Base-by-base conservation (phyloP, 2,329 filamentous ascomycete genomes). In the Aspergillus sp. region DNA sequence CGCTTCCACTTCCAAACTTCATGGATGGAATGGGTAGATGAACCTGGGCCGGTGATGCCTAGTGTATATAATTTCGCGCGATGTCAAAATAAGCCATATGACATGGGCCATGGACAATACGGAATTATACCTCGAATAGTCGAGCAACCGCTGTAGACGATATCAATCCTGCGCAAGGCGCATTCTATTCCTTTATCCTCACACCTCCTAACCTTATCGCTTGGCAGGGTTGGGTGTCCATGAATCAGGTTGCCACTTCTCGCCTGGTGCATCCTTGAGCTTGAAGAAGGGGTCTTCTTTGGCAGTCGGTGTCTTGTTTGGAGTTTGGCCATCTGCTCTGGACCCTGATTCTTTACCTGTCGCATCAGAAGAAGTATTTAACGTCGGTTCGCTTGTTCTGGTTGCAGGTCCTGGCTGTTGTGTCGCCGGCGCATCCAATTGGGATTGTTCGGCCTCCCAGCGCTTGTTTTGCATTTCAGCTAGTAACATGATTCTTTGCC, bases 241-340 rank as follows among this genome's bases (percentile, higher is more conserved):
- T 3, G 84, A 75, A 48, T 83, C 69, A 0, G 88, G 88, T 71
- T 89, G 85, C 86, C 86, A 90, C n/a, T 75, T 78, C 69, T 90
- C 86, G 54, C 86, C 80, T 0, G 86, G 84, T 2, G 56, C 80
- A n/a, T 76, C 77, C n/a, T 72, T 77, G 1, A 80, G 78, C 62
- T 78, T 80, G 31, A 82, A 82, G 86, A 86, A 89, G 2, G 86
- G 86, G 67, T 87, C 67, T 23, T 70, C 66, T 55, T 67, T 64
- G 11, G 53, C 41, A 6, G 41, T 35, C 11, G 56, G 33, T 41
- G 27, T n/a, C 47, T 45, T 23, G 39, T 23, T 11, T 11, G 23
- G 21, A 23, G 45, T 4, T 35, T 31, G 41, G 37, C n/a, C 47
- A 43, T 37, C 41, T 24, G 27, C 21, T 24, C n/a, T 6, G 43